phyloP scores from a whole-genome alignment of 495 filamentous ascomycete species.

The Staphylotrichum longicolle region DNA sequence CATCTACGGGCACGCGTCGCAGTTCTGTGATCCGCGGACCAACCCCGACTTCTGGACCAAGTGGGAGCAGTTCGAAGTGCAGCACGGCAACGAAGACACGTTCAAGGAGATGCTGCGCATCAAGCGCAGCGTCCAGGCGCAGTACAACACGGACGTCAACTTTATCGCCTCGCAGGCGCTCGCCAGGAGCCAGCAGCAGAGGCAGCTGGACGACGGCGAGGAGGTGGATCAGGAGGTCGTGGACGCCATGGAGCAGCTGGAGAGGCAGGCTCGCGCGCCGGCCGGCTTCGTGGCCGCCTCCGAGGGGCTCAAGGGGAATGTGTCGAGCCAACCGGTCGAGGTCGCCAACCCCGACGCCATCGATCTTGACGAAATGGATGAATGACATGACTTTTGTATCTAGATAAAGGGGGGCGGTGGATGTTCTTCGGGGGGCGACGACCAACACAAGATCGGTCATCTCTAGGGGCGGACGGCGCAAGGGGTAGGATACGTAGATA shows the following conservation, averaged over 20 bases:
- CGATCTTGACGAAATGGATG: slow-evolving; percentile 68
- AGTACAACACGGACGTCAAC: slow-evolving; percentile 98
- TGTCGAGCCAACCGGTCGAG: slow-evolving; percentile 43
- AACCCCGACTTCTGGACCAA: slow-evolving; percentile 89
- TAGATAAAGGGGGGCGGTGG: not conserved
- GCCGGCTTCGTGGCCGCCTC: slow-evolving; percentile 88
- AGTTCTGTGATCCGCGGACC: slow-evolving; percentile 94
- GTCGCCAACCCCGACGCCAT: slow-evolving; percentile 85
- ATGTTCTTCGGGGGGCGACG: not conserved
- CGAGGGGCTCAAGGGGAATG: slow-evolving; percentile 73
- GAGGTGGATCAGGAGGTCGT: slow-evolving; percentile 54
- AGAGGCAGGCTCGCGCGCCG: slow-evolving; percentile 84
- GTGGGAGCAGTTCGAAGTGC: slow-evolving; percentile 96
- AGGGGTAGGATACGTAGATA: not conserved
- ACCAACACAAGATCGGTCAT: too few species aligned
- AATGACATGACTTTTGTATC: slow-evolving; percentile 31
- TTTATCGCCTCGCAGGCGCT: slow-evolving; percentile 97
- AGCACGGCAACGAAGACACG: slow-evolving; percentile 98
- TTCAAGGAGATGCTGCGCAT: slow-evolving; percentile 99
- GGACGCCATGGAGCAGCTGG: slow-evolving; percentile 89
- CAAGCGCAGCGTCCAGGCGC: slow-evolving; percentile 94
- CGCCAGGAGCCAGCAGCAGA: slow-evolving; percentile 67
- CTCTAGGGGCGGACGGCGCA: not conserved
- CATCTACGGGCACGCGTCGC: slow-evolving; percentile 93
- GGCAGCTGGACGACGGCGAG: slow-evolving; percentile 41